phyloP scores from a whole-genome alignment of 768 basidiomycete species.

The Serendipita indica region DNA sequence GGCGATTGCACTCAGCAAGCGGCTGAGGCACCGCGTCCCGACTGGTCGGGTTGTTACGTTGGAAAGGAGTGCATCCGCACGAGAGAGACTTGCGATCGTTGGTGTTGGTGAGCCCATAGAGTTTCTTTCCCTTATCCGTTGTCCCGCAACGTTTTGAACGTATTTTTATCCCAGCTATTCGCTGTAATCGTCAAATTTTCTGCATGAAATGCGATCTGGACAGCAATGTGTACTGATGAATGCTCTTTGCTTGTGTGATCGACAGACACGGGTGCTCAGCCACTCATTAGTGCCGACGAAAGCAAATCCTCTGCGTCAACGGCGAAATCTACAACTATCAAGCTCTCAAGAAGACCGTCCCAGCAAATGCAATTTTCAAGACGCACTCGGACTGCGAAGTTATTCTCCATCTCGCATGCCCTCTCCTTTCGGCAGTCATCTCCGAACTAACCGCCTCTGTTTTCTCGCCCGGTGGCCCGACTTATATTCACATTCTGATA shows the following conservation, averaged over 20 bases:
- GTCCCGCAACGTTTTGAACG: conserved; percentile 21
- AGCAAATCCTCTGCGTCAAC: conserved; percentile 78
- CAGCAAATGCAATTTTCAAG: conserved; percentile 64
- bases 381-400: conserved; percentile 98
- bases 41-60: conserved; percentile 95
- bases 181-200: not conserved
- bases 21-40: conserved; percentile 90
- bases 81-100: conserved; percentile 93
- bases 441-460: not conserved
- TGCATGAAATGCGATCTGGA: too few species aligned
- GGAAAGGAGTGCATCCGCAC: conserved; percentile 69
- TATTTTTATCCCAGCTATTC: not conserved
- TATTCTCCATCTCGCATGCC: conserved; percentile 73
- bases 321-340: conserved; percentile 99
- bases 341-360: conserved; percentile 53
- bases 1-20: conserved; percentile 76
- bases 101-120: conserved; percentile 60
- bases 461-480: not conserved
- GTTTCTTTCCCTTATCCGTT: not conserved
- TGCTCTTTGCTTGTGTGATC: too few species aligned
- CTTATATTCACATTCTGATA: too few species aligned
- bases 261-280: conserved; percentile 93
- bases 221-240: not conserved
- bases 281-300: conserved; percentile 78
- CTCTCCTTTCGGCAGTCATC: not conserved